phyloP scores from a whole-genome alignment of 2,329 filamentous ascomycete species.

The Venturia oleaginea region DNA sequence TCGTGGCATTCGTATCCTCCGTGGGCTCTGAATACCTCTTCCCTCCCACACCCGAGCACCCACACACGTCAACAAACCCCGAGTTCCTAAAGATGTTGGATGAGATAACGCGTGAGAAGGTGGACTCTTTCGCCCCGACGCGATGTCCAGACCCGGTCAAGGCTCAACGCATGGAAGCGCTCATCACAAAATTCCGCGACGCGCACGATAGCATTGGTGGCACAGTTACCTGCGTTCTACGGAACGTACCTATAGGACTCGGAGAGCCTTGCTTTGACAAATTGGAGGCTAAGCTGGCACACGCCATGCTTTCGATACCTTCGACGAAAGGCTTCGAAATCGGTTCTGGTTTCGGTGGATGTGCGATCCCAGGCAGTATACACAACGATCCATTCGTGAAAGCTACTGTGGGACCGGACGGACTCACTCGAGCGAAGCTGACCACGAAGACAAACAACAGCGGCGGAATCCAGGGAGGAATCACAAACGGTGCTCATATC shows the following conservation, averaged over 20 bases:
- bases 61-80: constrained; percentile 64
- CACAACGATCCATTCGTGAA: constrained; percentile 83
- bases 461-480: constrained; percentile 90
- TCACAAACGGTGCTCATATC: constrained; percentile 85
- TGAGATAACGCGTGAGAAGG: constrained; percentile 61
- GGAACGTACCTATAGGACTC: constrained; percentile 73
- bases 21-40: constrained; percentile 75
- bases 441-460: constrained; percentile 91
- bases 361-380: constrained; percentile 73
- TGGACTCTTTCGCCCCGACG: constrained; percentile 70
- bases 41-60: constrained; percentile 58
- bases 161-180: constrained; percentile 57
- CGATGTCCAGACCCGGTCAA: constrained; percentile 67
- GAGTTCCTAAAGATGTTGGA: constrained; percentile 67
- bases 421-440: constrained; percentile 48
- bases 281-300: constrained; percentile 80
- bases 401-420: constrained; percentile 22
- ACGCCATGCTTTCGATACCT: constrained; percentile 92
- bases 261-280: constrained; percentile 96
- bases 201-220: constrained; percentile 83
- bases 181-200: constrained; percentile 71
- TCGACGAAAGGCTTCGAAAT: constrained; percentile 95
- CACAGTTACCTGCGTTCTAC: constrained; percentile 87
- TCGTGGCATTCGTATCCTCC: constrained; percentile 80
- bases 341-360: constrained; percentile 83